Conservation (phyloP, 331 rosid species). For the Quercus lobata region DNA sequence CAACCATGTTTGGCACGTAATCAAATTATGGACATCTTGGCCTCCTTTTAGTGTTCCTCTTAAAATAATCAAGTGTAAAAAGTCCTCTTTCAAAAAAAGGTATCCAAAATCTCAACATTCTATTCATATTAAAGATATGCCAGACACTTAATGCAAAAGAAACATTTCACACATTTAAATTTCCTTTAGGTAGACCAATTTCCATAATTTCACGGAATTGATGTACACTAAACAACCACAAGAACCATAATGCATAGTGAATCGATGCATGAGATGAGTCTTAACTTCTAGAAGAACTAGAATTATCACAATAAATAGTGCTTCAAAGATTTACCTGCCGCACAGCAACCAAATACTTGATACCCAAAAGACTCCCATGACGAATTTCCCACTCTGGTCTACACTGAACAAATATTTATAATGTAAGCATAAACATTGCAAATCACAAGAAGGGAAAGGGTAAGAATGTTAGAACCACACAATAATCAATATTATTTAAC, state of each 20-base stretch:
- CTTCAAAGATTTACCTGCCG: slow-evolving; percentile 59
- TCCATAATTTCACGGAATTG: background rate
- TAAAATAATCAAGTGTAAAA: too few relatives aligned
- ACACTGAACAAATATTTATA: slow-evolving; percentile 71
- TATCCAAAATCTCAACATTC: background rate
- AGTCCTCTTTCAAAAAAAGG: too few relatives aligned
- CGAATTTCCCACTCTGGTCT: slow-evolving; percentile 99
- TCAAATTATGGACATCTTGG: too few relatives aligned
- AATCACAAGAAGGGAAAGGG: slow-evolving; percentile 12
- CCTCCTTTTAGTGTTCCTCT: too few relatives aligned
- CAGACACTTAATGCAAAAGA: background rate
- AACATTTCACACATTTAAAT: background rate
- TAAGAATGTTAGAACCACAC: background rate
- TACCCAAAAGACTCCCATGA: slow-evolving; percentile 94
- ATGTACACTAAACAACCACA: background rate
- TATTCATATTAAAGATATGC: background rate
- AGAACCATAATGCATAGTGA: background rate
- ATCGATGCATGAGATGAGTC: background rate
- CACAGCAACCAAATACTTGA: slow-evolving; percentile 92
- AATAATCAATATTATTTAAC: slow-evolving; percentile 10
- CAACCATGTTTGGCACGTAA: too few relatives aligned
- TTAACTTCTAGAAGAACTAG: too few relatives aligned
- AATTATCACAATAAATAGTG: too few relatives aligned
- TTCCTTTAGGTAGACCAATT: background rate
- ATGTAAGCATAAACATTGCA: slow-evolving; percentile 37